phyloP scores from a whole-genome alignment of 345 rosid genomes.

The Microthlaspi erraticum region DNA sequence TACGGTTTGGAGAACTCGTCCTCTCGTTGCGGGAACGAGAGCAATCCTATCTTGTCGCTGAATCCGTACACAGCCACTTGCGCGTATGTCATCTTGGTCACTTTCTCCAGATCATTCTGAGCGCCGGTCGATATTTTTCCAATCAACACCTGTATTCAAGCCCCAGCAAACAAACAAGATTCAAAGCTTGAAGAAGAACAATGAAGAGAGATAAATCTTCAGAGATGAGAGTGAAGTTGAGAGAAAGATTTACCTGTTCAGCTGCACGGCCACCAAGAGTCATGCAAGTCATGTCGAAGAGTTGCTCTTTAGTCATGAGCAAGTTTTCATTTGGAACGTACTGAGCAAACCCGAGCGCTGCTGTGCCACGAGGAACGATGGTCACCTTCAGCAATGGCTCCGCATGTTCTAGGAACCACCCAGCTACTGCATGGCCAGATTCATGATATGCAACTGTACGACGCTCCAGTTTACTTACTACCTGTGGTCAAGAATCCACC shows the following conservation, averaged over 20 bases:
- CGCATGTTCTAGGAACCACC: conserved; percentile 98
- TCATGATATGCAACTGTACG: conserved; percentile 94
- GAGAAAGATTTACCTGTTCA: conserved; percentile 67
- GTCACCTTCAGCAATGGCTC: conserved; percentile 93
- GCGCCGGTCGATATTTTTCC: conserved; percentile 96
- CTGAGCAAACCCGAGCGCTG: conserved; percentile 96
- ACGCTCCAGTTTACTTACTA: conserved; percentile 89
- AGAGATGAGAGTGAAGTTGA: conserved; percentile 18
- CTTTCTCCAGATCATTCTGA: conserved; percentile 95
- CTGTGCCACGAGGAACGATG: conserved; percentile 97
- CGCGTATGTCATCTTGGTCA: conserved; percentile 91
- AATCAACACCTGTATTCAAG: conserved; percentile 62
- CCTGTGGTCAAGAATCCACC: conserved; percentile 48
- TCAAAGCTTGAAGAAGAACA: not conserved
- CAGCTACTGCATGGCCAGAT: conserved; percentile 94
- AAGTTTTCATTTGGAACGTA: conserved; percentile 97
- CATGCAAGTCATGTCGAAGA: conserved; percentile 97
- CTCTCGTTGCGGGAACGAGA: conserved; percentile 86
- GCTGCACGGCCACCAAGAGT: conserved; percentile 98
- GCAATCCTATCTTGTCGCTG: conserved; percentile 93
- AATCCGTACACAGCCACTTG: conserved; percentile 98
- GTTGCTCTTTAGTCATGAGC: conserved; percentile 94
- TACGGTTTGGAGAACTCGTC: conserved; percentile 90
- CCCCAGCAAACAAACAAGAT: conserved; percentile 18
- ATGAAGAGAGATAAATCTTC: no score